Percentiles rank a stretch among this genome's conserved stretches.
Conservation (phyloP, 2,329 filamentous ascomycete genomes). For the Sordariomycetes sp. region DNA sequence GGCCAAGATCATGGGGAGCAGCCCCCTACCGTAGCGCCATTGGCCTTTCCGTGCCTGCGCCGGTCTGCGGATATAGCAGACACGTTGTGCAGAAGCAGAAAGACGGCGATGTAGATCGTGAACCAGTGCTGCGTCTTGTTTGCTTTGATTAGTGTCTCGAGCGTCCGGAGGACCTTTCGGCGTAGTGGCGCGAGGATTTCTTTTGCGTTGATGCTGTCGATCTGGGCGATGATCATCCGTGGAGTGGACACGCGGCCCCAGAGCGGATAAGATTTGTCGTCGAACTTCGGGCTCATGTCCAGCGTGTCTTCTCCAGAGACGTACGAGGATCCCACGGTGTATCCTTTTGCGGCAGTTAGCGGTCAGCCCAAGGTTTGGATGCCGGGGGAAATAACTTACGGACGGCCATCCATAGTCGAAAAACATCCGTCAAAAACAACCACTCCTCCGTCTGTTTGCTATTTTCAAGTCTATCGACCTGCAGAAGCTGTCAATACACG, state of each 20-base stretch:
- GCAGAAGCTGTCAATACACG: not conserved
- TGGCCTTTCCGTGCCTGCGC: constrained; percentile 28
- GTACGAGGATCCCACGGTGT: constrained; percentile 31
- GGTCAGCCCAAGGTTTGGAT: not conserved
- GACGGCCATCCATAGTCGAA: constrained; percentile 34
- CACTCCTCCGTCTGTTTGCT: constrained; percentile 15
- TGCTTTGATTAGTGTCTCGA: constrained; percentile 22
- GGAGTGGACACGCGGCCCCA: constrained; percentile 26
- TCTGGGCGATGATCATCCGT: constrained; percentile 33
- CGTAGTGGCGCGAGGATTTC: constrained; percentile 22
- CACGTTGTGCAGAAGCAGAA: constrained; percentile 16
- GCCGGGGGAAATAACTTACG: constrained; percentile 22
- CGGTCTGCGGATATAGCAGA: constrained; percentile 28
- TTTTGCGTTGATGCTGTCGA: constrained; percentile 28
- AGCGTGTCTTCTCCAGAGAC: constrained; percentile 27
- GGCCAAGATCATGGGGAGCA: not conserved
- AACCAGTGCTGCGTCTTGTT: constrained; percentile 16
- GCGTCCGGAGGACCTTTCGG: constrained; percentile 19
- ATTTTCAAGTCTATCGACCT: not conserved
- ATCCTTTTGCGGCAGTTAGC: constrained; percentile 19
- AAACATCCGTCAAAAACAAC: constrained; percentile 25
- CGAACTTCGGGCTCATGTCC: constrained; percentile 23
- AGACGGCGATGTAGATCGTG: constrained; percentile 7
- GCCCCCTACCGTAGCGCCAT: constrained; percentile 15
- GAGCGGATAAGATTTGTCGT: constrained; percentile 25